Evolutionary conservation across 78 protist species (phyloP).

Genomic region (Salpingoeca rosetta): DNA sequence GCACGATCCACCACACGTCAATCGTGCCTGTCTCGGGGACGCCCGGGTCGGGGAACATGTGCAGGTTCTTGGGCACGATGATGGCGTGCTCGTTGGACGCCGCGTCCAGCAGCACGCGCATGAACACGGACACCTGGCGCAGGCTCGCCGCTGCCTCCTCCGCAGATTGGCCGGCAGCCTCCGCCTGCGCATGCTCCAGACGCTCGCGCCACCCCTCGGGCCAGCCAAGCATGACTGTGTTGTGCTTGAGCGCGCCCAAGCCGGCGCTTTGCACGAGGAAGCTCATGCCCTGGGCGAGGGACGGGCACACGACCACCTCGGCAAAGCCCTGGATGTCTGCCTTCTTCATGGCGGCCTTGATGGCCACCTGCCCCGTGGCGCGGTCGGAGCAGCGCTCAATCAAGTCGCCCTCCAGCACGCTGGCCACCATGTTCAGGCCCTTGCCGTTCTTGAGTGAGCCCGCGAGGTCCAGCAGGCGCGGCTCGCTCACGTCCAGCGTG

Average conservation of each 20-base stretch:
- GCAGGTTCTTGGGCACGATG: neutral
- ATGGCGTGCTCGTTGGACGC: neutral
- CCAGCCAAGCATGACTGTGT: conserved; percentile 30
- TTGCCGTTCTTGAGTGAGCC: neutral
- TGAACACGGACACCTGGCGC: neutral
- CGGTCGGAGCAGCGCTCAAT: neutral
- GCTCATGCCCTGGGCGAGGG: neutral
- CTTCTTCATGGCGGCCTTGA: neutral
- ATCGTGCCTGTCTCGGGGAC: conserved; percentile 13
- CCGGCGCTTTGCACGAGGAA: conserved; percentile 29
- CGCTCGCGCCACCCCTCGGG: neutral
- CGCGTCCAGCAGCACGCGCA: neutral
- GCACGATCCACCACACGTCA: conserved; percentile 58
- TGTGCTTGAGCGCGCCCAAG: conserved; percentile 37
- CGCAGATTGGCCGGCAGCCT: no score
- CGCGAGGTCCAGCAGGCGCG: neutral
- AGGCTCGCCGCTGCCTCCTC: neutral
- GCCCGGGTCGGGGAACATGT: neutral
- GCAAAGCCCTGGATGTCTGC: conserved; percentile 8
- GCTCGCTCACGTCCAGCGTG: neutral
- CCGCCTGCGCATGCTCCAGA: neutral
- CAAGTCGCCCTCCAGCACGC: neutral
- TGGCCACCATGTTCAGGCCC: neutral
- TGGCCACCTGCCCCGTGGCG: neutral
- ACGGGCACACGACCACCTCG: conserved; percentile 9